phyloP scores from a whole-genome alignment of 2,329 filamentous ascomycete genomes.

The Chaetomiaceae sp. region DNA sequence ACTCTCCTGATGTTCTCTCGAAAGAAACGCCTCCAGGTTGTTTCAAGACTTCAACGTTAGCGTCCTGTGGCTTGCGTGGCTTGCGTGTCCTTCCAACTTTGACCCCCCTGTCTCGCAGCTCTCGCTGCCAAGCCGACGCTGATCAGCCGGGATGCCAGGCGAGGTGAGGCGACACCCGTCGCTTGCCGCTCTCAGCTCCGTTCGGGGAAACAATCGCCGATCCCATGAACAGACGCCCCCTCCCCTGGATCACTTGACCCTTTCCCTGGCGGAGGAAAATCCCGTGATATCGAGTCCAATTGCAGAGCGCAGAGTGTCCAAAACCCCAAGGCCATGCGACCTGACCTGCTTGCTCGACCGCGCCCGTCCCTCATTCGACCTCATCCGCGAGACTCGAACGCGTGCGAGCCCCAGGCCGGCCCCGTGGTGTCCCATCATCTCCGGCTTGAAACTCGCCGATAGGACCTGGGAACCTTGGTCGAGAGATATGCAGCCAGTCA shows the following conservation, averaged over 20 bases:
- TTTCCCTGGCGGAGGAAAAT: background rate
- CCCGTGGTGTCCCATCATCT: constrained; percentile 13
- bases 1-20: background rate
- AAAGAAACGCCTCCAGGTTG: background rate
- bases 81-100: background rate
- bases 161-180: constrained; percentile 13
- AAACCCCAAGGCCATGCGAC: constrained; percentile 12
- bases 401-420: background rate
- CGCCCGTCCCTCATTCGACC: constrained; percentile 5
- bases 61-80: constrained; percentile 13
- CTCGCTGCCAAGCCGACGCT: constrained; percentile 4
- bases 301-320: constrained; percentile 7
- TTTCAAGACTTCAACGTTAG: background rate
- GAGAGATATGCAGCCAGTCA: constrained; percentile 15
- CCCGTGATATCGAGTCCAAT: constrained; percentile 15
- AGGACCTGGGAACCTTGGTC: constrained; percentile 4
- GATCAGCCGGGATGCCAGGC: constrained; percentile 3
- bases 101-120: too few relatives aligned
- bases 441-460: constrained; percentile 9
- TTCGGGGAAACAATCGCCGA: background rate
- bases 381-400: background rate
- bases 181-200: constrained; percentile 15
- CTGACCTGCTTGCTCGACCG: constrained; percentile 9
- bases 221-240: constrained; percentile 9
- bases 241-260: constrained; percentile 15